A percentile compares a stretch with the other conserved stretches of the same genome.
Evolutionary conservation across 106 monocot genomes (phyloP).

Genomic region (Xerophyta viscosa): DNA sequence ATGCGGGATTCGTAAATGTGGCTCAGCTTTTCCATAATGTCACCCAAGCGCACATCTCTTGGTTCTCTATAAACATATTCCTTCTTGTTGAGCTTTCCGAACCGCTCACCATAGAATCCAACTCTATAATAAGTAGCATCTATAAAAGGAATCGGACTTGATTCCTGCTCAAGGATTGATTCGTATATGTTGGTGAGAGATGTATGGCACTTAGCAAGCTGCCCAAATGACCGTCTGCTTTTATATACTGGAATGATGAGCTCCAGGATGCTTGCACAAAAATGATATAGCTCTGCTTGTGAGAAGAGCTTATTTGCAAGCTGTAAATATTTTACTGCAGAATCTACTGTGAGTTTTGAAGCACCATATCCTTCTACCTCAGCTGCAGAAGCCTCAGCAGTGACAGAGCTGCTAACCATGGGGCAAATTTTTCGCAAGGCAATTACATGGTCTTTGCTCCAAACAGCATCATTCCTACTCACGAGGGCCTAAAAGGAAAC

Average conservation of each 20-base stretch:
- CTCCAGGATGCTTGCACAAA: slow-evolving; percentile 89
- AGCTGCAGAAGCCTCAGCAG: slow-evolving; percentile 80
- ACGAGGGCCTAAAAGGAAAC: slow-evolving; percentile 66
- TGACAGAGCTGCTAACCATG: slow-evolving; percentile 64
- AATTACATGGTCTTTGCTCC: slow-evolving; percentile 77
- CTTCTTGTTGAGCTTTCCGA: slow-evolving; percentile 73
- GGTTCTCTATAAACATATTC: slow-evolving; percentile 94
- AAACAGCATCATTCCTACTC: slow-evolving; percentile 96
- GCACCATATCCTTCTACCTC: slow-evolving; percentile 99
- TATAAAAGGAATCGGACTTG: slow-evolving; percentile 88
- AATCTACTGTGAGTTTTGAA: slow-evolving; percentile 95
- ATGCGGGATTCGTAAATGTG: slow-evolving; percentile 85
- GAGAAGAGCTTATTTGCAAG: slow-evolving; percentile 89
- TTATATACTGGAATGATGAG: slow-evolving; percentile 98
- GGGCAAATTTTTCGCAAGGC: slow-evolving; percentile 91
- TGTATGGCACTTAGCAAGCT: slow-evolving; percentile 91
- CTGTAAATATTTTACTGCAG: slow-evolving; percentile 96
- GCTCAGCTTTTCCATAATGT: slow-evolving; percentile 98
- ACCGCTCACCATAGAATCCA: slow-evolving; percentile 85
- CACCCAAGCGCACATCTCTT: slow-evolving; percentile 87
- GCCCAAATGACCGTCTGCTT: slow-evolving; percentile 76
- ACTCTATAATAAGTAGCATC: slow-evolving; percentile 98
- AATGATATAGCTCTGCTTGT: slow-evolving; percentile 92
- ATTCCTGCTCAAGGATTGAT: slow-evolving; percentile 84
- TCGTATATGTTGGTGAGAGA: slow-evolving; percentile 92